Base-by-base conservation (phyloP, 805 yeast genomes). In the Nakazawaea anatomiae region DNA sequence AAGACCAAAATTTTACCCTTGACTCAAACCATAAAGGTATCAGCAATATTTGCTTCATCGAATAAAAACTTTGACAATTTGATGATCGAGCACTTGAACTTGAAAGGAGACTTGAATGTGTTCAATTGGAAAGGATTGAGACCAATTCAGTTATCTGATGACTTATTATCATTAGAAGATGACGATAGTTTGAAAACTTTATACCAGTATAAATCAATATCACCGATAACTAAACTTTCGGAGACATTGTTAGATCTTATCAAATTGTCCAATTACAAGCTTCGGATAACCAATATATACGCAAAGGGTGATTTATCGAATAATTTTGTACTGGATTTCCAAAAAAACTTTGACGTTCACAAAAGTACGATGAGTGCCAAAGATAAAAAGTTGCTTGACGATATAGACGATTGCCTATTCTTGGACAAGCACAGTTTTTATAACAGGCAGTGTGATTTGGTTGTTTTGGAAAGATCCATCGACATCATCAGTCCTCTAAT, bases 401-500 rank as follows among this genome's bases (percentile, higher is more conserved):
- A 67, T 48, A 64, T 64, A 40, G 70, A 67, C 52, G 71, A 66
- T 42, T 61, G 67, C 11, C 48, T 68, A 7, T 68, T 67, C 52
- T 41, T 64, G 46, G 70, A 67, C 49, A 59, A 60, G 32, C 66
- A 61, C 51, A 62, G 68, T 46, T 57, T 66, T 66, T 60, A 65
- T 66, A 51, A 57, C 52, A 60, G 64, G 44, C 83, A 83, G 52
- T 76, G 82, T 47, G 95, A 92, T 60, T 67, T 91, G 31, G 73
- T 92, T 5, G 83, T 91, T 1, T 60, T 92, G 25, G 98, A 92
- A 61, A 71, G 99, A 45, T 79, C 83, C 48, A 64, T 84, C 31
- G 99, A 92, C 66, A 75, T 79, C 42, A 64, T 87, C 4, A 80
- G 96, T 1, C 84, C 89, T 1, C 59, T 89, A 9, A 67, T 89